Conservation (phyloP, 202 grass and related monocot genomes). For the Eragrostis tef region DNA sequence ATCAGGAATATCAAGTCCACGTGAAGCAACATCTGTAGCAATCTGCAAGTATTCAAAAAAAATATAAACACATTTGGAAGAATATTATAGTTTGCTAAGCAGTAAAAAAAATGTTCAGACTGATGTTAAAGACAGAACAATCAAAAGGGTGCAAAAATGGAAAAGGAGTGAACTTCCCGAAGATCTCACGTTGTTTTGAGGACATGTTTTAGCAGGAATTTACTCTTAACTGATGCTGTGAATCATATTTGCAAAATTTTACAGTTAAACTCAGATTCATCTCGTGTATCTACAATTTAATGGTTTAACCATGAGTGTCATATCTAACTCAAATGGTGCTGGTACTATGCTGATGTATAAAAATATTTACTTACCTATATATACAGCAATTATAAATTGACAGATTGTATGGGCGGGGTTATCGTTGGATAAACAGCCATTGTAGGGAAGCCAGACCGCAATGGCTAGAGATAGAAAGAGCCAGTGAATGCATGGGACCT, state of each 20-base stretch:
- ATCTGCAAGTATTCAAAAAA: conserved; percentile 60
- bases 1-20: conserved; percentile 98
- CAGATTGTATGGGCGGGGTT: background rate
- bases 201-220: background rate
- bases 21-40: conserved; percentile 95
- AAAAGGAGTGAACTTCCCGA: background rate
- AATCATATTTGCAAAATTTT: conserved; percentile 4
- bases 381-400: background rate
- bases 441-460: background rate
- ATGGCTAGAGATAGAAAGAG: background rate
- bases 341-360: background rate
- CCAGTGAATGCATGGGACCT: background rate
- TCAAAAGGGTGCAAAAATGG: background rate
- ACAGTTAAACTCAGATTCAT: background rate
- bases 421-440: background rate
- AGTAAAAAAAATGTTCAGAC: conserved; percentile 16
- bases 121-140: background rate
- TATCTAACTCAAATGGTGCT: background rate
- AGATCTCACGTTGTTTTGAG: conserved; percentile 2
- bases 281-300: background rate
- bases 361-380: background rate
- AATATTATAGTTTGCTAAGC: background rate
- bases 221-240: background rate
- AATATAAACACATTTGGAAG: conserved; percentile 3
- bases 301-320: background rate